Percentiles rank a stretch among this genome's conserved stretches.
Evolutionary conservation across 192 early-diverging fungal species (phyloP).

Genomic region (Oehlia diaphana): DNA sequence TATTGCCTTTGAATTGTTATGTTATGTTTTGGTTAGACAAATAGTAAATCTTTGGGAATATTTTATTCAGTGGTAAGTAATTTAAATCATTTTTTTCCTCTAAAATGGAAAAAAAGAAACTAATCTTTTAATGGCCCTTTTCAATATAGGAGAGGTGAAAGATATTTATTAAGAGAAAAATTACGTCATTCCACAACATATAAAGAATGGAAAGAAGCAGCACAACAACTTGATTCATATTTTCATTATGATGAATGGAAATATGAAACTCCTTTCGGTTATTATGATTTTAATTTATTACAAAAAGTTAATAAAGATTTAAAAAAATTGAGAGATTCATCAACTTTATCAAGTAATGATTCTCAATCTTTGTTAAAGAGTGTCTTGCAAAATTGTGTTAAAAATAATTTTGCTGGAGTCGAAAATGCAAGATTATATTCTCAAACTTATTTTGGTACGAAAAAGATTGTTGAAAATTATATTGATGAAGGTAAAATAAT

Average conservation of each 20-base stretch:
- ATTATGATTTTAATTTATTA: conserved; percentile 68
- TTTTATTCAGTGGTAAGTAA: conserved; percentile 54
- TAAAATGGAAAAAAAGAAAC: neutral
- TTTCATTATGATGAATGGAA: conserved; percentile 76
- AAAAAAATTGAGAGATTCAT: conserved; percentile 33
- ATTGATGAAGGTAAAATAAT: conserved; percentile 56
- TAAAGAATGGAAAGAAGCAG: conserved; percentile 63
- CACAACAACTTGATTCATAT: conserved; percentile 60
- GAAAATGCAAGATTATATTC: conserved; percentile 75
- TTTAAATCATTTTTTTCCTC: neutral
- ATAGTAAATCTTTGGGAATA: conserved; percentile 68
- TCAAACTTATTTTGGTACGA: conserved; percentile 74
- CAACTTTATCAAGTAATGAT: conserved; percentile 1
- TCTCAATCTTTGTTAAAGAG: conserved; percentile 48
- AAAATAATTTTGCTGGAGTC: conserved; percentile 74
- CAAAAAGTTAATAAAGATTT: conserved; percentile 56
- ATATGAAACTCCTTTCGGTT: conserved; percentile 49
- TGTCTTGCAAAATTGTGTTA: conserved; percentile 61
- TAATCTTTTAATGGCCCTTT: neutral
- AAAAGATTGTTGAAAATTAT: conserved; percentile 67
- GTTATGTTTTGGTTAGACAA: conserved; percentile 59
- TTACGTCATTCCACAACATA: conserved; percentile 58
- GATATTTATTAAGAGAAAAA: conserved; percentile 45
- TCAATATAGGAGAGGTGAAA: conserved; percentile 52
- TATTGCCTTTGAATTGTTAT: conserved; percentile 59